Evolutionary conservation across 352 stramenopile species (phyloP).

Genomic region (Pythium rishiriense): DNA sequence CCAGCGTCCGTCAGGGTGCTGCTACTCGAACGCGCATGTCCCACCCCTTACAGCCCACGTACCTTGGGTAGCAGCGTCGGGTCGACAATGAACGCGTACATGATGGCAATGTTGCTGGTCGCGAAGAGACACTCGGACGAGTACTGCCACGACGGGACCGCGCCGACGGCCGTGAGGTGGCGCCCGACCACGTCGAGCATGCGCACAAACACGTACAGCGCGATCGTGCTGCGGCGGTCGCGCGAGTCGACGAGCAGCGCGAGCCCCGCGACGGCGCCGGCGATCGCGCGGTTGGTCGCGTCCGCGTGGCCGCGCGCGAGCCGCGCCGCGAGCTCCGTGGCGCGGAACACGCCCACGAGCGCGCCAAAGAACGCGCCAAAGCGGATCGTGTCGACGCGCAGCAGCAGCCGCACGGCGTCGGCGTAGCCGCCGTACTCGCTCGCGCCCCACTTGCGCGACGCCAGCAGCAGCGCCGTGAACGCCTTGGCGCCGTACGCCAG

Average conservation of each 20-base stretch:
- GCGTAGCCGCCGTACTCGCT: constrained; percentile 73
- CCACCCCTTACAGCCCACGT: neutral
- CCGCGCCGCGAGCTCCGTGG: constrained; percentile 58
- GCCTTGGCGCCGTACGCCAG: constrained; percentile 82
- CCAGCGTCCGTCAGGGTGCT: no score
- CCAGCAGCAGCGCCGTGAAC: constrained; percentile 76
- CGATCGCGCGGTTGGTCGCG: constrained; percentile 64
- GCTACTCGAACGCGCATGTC: no score
- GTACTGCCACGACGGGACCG: constrained; percentile 59
- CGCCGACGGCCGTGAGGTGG: constrained; percentile 54
- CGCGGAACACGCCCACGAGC: constrained; percentile 71
- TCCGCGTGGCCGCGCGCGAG: constrained; percentile 47
- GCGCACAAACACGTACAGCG: constrained; percentile 85
- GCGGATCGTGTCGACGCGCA: constrained; percentile 67
- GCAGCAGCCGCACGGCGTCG: constrained; percentile 66
- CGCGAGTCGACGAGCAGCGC: constrained; percentile 73
- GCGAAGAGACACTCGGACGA: constrained; percentile 76
- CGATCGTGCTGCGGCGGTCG: constrained; percentile 63
- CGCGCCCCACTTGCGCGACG: constrained; percentile 75
- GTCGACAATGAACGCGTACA: constrained; percentile 78
- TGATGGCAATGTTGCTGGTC: constrained; percentile 74
- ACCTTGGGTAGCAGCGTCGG: constrained; percentile 76
- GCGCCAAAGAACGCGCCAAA: constrained; percentile 79
- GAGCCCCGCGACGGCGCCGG: constrained; percentile 58
- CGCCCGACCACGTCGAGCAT: constrained; percentile 83